Conservation (phyloP, 2,329 filamentous ascomycete genomes). For the Onygena corvina region DNA sequence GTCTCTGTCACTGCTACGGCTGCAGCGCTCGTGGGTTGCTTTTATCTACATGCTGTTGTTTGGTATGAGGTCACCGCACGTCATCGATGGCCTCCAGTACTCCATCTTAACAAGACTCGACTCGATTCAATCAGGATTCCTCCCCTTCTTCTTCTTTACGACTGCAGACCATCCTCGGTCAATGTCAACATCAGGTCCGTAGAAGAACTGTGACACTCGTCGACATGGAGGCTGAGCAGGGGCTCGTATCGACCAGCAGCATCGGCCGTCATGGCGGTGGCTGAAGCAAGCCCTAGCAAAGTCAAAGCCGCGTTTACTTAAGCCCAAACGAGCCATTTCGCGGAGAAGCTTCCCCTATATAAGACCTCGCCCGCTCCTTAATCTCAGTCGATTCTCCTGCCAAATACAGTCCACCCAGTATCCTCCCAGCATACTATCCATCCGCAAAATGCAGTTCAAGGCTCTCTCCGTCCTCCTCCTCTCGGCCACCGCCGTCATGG, state of each 20-base stretch:
- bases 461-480: slow-evolving; percentile 18
- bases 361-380: background rate
- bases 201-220: no score
- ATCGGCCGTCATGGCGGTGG: background rate
- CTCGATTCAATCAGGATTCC: no score
- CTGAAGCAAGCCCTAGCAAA: background rate
- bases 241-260: no score
- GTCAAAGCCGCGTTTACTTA: slow-evolving; percentile 1
- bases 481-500: slow-evolving; percentile 17
- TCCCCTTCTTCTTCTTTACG: no score
- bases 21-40: no score
- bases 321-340: slow-evolving; percentile 1
- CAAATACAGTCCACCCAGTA: background rate
- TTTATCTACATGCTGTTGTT: no score
- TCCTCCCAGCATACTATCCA: background rate
- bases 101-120: no score
- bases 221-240: no score
- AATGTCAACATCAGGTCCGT: no score
- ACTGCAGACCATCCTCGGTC: no score
- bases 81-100: no score
- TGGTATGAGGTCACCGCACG: no score
- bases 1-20: background rate
- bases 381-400: background rate
- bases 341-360: background rate
- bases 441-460: slow-evolving; percentile 20